These are phyloP conservation scores for Suhomyces sp. DNA, from an alignment of 805 yeast species.

Conservation along the genomic window DNA sequence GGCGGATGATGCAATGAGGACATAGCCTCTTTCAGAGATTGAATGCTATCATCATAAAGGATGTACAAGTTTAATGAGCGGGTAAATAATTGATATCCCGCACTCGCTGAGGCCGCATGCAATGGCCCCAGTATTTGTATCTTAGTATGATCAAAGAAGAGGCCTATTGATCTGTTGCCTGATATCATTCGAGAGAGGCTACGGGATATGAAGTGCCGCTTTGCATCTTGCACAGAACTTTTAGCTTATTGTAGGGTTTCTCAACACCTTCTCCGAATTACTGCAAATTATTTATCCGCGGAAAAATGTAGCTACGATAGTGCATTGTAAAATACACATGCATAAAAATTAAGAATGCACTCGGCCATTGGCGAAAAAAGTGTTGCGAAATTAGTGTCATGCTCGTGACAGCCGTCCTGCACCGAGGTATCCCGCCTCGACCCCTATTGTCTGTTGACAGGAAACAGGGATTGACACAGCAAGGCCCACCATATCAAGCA, in stretches of 20 bases:
- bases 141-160: no score
- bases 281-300: background rate
- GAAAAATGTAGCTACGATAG: background rate
- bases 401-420: background rate
- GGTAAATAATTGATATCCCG: background rate
- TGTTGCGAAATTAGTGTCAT: background rate
- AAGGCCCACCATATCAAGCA: background rate
- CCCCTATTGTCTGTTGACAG: background rate
- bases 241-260: background rate
- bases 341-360: background rate
- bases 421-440: background rate
- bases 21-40: background rate
- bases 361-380: background rate
- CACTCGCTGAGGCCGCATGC: background rate
- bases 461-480: background rate
- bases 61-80: background rate
- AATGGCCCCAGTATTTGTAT: background rate
- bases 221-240: background rate
- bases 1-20: background rate
- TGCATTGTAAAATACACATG: background rate
- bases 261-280: background rate
- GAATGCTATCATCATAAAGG: background rate
- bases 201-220: background rate
- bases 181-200: background rate
- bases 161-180: background rate